Conservation (phyloP, 2,329 filamentous ascomycete species). For the Fusarium nanum region DNA sequence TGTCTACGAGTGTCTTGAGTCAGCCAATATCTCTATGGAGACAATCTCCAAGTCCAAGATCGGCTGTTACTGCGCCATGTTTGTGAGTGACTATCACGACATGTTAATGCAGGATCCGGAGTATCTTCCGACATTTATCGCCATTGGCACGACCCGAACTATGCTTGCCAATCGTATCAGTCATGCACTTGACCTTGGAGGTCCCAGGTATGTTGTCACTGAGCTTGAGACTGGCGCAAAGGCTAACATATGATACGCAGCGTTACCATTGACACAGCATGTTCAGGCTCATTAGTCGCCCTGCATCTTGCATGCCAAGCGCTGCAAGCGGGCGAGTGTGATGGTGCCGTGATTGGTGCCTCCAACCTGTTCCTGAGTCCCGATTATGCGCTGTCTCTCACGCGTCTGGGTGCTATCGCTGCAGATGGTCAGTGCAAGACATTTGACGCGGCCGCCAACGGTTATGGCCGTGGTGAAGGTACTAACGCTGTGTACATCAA, state of each 20-base stretch:
- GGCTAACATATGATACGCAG: conserved; percentile 43
- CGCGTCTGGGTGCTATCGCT: conserved; percentile 42
- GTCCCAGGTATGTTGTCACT: conserved; percentile 36
- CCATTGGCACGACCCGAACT: conserved; percentile 44
- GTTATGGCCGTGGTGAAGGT: conserved; percentile 69
- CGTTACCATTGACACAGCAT: conserved; percentile 60
- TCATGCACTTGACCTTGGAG: conserved; percentile 42
- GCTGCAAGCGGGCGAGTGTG: conserved; percentile 49
- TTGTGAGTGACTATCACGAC: conserved; percentile 41
- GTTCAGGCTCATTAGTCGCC: conserved; percentile 57
- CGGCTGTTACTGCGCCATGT: conserved; percentile 45
- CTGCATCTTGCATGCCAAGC: conserved; percentile 55
- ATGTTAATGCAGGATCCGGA: conserved; percentile 44
- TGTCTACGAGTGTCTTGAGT: conserved; percentile 43
- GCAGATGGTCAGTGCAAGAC: conserved; percentile 55
- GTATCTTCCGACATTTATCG: conserved; percentile 43
- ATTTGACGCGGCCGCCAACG: conserved; percentile 62
- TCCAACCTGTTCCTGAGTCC: conserved; percentile 47
- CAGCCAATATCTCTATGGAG: conserved; percentile 42
- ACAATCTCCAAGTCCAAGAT: conserved; percentile 41
- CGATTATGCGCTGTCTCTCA: conserved; percentile 43
- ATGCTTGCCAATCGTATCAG: conserved; percentile 45
- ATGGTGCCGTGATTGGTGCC: conserved; percentile 50
- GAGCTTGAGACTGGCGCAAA: neutral
- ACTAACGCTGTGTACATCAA: conserved; percentile 66